Base-by-base conservation (phyloP, 176 grass and related monocot species). In the Saccharum officinarum region DNA sequence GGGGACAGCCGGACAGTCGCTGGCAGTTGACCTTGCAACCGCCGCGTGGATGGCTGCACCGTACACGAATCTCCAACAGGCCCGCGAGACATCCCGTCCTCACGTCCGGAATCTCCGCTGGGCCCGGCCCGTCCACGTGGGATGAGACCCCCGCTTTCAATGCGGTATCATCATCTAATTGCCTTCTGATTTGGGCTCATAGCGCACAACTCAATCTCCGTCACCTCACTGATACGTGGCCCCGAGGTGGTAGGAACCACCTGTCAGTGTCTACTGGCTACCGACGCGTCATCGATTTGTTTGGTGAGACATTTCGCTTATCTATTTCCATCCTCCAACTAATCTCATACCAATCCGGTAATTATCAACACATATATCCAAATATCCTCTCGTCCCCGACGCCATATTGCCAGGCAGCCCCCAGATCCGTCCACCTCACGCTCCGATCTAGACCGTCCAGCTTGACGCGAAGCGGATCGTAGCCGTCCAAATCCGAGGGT, bases 11-110 rank as follows among this genome's bases (percentile, higher is more conserved):
- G 71, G 83, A 69, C 73, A 22, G 62, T 42, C 49, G 71, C 55
- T 38, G 72, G 73, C 62, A 6, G 73, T 69, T 86, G 84, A 86
- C 75, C 28, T 25, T 44, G 31, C 63, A 69, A 8, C 77, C 22
- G 37, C 34, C 69, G 57, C 3, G 11, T 28, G 16, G 11, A 65
- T 57, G 4, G 34, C 13, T 23, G 22, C 15, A 25, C 9, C 25
- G 49, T 15, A n/a, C 84, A 80, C 76, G 84, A 80, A 80, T 79
- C 84, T 80, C 76, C 84, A 73, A 22, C 17, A 25, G 4, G 7
- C 37, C 36, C 10, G 46, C 36, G 22, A 52, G 63, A 54, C 30
- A 78, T 81, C 71, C 71, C 64, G n/a, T 71, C 59, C 79, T 31
- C 34, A 18, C 22, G 60, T 83, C 68, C 79, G 40, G 75, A 80